phyloP scores from a whole-genome alignment of 176 grass and related monocot genomes.

The Aegilops sharonensis region DNA sequence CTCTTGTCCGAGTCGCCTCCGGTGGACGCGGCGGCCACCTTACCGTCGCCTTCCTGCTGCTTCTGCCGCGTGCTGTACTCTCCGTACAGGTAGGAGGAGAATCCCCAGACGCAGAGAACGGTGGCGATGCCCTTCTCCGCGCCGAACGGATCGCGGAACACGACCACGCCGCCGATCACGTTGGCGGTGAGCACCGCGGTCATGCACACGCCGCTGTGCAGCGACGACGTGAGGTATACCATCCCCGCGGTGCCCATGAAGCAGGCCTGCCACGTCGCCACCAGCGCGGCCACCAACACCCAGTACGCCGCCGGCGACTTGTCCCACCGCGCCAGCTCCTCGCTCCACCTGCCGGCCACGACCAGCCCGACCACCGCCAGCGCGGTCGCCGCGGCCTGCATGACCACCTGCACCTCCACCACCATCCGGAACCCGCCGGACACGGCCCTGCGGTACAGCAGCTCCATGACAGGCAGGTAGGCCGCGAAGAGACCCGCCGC shows the following conservation, averaged over 20 bases:
- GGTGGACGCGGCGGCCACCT: constrained; percentile 36
- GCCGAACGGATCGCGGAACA: constrained; percentile 69
- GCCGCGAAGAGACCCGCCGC: constrained; percentile 75
- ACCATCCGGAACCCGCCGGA: constrained; percentile 63
- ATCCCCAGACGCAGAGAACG: constrained; percentile 82
- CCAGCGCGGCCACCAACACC: constrained; percentile 48
- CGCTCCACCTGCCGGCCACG: constrained; percentile 28
- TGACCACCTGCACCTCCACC: constrained; percentile 86
- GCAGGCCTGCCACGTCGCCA: constrained; percentile 82
- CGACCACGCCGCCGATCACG: constrained; percentile 75
- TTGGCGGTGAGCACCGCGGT: constrained; percentile 73
- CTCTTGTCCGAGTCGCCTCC: constrained; percentile 26
- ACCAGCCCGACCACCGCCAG: constrained; percentile 59
- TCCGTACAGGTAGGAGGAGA: constrained; percentile 84
- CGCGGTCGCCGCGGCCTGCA: constrained; percentile 81
- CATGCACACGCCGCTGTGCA: constrained; percentile 97
- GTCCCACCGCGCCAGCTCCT: constrained; percentile 59
- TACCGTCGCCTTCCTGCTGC: constrained; percentile 33
- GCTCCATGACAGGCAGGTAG: constrained; percentile 88
- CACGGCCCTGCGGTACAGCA: constrained; percentile 60
- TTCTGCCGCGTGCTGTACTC: constrained; percentile 53
- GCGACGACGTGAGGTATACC: constrained; percentile 87
- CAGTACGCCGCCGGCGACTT: constrained; percentile 55
- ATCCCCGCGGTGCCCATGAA: constrained; percentile 90
- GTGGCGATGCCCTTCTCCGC: constrained; percentile 67